A percentile compares a stretch with the other conserved stretches of the same genome.
Conservation (phyloP, 1,284 basidiomycete species). For the Rhodotorula sp. region DNA sequence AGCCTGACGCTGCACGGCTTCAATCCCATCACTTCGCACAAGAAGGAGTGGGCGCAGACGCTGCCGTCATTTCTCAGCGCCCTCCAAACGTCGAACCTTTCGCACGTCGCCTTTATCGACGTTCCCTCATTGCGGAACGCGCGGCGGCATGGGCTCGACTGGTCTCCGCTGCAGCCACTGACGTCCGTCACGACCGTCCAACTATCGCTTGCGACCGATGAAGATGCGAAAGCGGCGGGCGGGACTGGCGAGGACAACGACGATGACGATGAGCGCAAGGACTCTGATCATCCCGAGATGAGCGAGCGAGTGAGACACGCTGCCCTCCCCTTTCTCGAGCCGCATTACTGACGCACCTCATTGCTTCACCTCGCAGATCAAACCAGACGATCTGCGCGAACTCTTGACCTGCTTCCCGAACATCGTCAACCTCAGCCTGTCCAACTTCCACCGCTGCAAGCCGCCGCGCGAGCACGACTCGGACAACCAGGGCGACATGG, state of each 20-base stretch:
- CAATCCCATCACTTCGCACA: constrained; percentile 31
- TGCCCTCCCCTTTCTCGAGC: not conserved
- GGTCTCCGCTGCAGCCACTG: constrained; percentile 12
- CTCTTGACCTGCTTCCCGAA: constrained; percentile 24
- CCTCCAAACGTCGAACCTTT: constrained; percentile 3
- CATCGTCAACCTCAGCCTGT: constrained; percentile 14
- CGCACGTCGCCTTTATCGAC: constrained; percentile 20
- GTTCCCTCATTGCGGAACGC: constrained; percentile 26
- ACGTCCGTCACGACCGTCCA: constrained; percentile 4
- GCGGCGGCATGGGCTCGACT: constrained; percentile 7
- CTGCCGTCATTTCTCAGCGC: constrained; percentile 15
- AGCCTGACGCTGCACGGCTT: constrained; percentile 23
- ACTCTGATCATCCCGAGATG: not conserved
- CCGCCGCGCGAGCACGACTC: not conserved
- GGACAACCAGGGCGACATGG: not conserved
- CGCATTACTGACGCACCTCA: not conserved
- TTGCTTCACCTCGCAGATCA: constrained; percentile 1
- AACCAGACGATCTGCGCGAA: constrained; percentile 13
- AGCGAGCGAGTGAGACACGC: constrained; percentile 10
- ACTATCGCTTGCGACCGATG: constrained; percentile 25
- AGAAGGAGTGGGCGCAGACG: constrained; percentile 12
- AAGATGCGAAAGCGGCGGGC: not conserved
- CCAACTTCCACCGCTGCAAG: constrained; percentile 24
- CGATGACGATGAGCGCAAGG: not conserved
- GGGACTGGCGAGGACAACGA: not conserved